Base-by-base conservation (phyloP, 371 early-diverging fungal species). In the Lichtheimia corymbifera region DNA sequence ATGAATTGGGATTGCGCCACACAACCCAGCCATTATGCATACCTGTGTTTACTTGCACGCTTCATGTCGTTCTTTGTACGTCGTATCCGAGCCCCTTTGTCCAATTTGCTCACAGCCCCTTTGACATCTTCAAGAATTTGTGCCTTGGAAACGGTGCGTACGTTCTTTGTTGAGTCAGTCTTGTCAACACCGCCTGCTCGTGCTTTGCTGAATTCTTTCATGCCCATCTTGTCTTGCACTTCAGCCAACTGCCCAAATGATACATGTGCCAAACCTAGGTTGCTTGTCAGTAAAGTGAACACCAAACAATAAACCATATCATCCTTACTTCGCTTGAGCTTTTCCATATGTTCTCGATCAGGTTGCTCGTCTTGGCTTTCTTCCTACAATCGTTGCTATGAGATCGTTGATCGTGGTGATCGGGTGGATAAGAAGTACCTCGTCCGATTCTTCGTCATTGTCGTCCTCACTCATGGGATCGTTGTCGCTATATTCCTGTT, bases 241-340 rank as follows among this genome's bases (percentile, higher is more conserved):
- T 90, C 87, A 41, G 91, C 82, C 47, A 92, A 72, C 57, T 91
- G 85, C 64, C 86, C 90, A 66, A 93, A 91, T 11, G 93, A 88
- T n/a, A 92, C 87, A 56, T 88, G 88, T 2, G 92, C 88, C 4
- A 93, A 83, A 72, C 83, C 86, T 83, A 22, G 40, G 1, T 18
- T 14, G 53, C 13, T 42, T 53, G 40, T 15, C 15, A 44, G 15
- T 52, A n/a, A 55, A 45, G 35, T 27, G 11, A 35, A 35, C n/a
- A 13, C 18, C 44, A 18, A 25, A 2, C n/a, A 43, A 53, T n/a
- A 55, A 27, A 17, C 14, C 30, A 24, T 18, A 18, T 49, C 14
- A 22, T 3, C 5, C 15, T 7, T 17, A 76, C 80, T 75, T 74
- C 80, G 66, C 47, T 76, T 80, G 25, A 77, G 28, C 55, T 73